Evolutionary conservation across 2,329 filamentous ascomycete species (phyloP), one percentile per base, ranked within the genome.

Genomic region (Periconia sp.): DNA sequence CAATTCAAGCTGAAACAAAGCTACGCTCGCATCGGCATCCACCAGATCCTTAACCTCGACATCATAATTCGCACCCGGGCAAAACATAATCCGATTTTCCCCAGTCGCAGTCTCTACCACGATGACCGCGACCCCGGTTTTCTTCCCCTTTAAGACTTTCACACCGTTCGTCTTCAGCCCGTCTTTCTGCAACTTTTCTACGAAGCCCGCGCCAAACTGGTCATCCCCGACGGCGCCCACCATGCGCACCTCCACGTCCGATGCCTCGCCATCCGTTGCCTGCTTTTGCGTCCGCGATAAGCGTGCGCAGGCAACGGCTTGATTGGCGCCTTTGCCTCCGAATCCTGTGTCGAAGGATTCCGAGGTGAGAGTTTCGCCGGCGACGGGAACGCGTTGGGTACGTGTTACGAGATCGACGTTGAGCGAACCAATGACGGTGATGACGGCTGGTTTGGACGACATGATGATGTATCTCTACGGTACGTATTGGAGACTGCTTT

Each of bases 261-360:
- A 64, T 0, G 56, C 47, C 45, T 62, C 58, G 2, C 55, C 52
- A 10, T 58, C 50, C 7, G 54, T 48, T 15, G 69, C 66, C 52
- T 72, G 67, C 7, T 62, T 42, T 49, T 68, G 60, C 2, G 77
- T 79, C 27, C 88, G 83, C 1, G 90, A 94, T 47, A 95, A 84
- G 58, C 93, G 90, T 47, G 88, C 90, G 76, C 89, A 92, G 20
- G 92, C 91, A 52, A 96, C 90, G 55, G 92, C 92, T 78, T 97
- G 93, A 79, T 97, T 97, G 56, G 92, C 92, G 59, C 93, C 93
- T 77, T 99, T 99, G 53, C 94, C 93, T 65, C 93, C 94, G 30
- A 89, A 87, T 42, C 89, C 92, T 35, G 88, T 91, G 68, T 82
- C 82, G 77, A 96, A 96, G 18, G 85, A 86, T 60, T 80, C 86